Conservation (phyloP, 495 filamentous ascomycete genomes). For the Neohortaea acidophila region DNA sequence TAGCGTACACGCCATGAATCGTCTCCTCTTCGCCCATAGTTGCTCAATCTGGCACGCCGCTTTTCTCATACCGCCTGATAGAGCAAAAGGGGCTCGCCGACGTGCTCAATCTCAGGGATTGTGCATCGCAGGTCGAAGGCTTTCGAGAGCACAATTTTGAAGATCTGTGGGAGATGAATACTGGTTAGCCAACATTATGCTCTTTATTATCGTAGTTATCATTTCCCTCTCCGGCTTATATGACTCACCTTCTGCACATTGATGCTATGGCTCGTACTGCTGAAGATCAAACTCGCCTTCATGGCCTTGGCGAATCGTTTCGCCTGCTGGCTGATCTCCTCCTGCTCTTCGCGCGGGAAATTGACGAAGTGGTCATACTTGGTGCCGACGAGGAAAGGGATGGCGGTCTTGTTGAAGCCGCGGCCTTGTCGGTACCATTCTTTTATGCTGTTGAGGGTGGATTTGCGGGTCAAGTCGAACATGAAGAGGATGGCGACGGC, state of each 20-base stretch:
- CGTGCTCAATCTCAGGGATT: slow-evolving; percentile 94
- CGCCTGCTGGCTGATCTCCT: slow-evolving; percentile 95
- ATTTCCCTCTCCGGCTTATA: no score
- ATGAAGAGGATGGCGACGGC: slow-evolving; percentile 97
- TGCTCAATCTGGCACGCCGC: no score
- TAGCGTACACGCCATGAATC: no score
- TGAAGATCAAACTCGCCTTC: slow-evolving; percentile 94
- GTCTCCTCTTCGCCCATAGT: no score
- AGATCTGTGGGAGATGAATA: slow-evolving; percentile 71
- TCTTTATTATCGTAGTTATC: no score
- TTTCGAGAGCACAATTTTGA: slow-evolving; percentile 97
- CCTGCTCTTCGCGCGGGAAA: slow-evolving; percentile 90
- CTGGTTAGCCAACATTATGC: no score
- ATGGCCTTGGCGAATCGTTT: slow-evolving; percentile 95
- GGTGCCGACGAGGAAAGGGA: slow-evolving; percentile 89
- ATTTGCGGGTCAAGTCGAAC: slow-evolving; percentile 97
- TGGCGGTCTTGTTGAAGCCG: slow-evolving; percentile 98
- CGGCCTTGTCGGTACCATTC: slow-evolving; percentile 98
- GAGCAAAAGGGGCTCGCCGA: slow-evolving; percentile 87
- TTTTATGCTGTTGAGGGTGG: slow-evolving; percentile 95
- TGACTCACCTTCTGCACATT: slow-evolving; percentile 87
- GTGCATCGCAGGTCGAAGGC: slow-evolving; percentile 98
- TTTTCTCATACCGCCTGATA: slow-evolving; percentile 42
- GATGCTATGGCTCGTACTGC: slow-evolving; percentile 96
- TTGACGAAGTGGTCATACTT: slow-evolving; percentile 99